These are phyloP conservation scores for Penicillium fuscoglaucum DNA, from an alignment of 2,329 filamentous ascomycete species.

Conservation along the genomic window DNA sequence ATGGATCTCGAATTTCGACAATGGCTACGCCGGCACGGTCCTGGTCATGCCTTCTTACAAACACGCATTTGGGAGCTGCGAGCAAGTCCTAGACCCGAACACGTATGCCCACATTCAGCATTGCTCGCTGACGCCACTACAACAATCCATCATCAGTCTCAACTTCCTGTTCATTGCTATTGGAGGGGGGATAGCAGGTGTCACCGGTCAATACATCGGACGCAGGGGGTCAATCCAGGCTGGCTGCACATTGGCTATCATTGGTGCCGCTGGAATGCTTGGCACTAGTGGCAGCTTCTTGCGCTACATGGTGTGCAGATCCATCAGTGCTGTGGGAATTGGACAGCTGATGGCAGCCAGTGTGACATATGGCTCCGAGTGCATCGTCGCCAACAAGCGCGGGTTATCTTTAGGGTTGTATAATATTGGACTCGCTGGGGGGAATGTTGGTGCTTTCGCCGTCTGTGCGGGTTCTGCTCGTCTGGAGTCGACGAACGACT, in stretches of 20 bases:
- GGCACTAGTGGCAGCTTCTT: constrained; percentile 27
- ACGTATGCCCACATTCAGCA: constrained; percentile 12
- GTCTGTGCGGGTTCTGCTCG: constrained; percentile 30
- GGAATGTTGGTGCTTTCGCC: constrained; percentile 29
- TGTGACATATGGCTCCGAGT: constrained; percentile 28
- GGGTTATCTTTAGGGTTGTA: constrained; percentile 26
- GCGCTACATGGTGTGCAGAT: constrained; percentile 30
- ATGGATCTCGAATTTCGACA: constrained; percentile 29
- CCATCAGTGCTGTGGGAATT: constrained; percentile 27
- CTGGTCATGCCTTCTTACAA: constrained; percentile 29
- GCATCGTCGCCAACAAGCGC: constrained; percentile 26
- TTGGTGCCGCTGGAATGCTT: constrained; percentile 31
- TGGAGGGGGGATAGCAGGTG: constrained; percentile 23
- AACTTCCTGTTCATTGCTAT: constrained; percentile 31
- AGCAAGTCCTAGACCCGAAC: constrained; percentile 13
- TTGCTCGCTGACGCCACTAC: constrained; percentile 26
- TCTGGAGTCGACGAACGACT: constrained; percentile 26
- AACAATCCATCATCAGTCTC: constrained; percentile 32
- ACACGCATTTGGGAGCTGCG: constrained; percentile 26
- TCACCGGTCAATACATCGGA: constrained; percentile 22
- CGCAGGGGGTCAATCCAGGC: constrained; percentile 27
- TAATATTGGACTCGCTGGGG: constrained; percentile 29
- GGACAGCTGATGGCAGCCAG: constrained; percentile 23
- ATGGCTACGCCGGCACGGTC: constrained; percentile 26
- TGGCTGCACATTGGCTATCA: constrained; percentile 25